Evolutionary conservation across 2,329 filamentous ascomycete species (phyloP).

Genomic region (Eutypella sp.): DNA sequence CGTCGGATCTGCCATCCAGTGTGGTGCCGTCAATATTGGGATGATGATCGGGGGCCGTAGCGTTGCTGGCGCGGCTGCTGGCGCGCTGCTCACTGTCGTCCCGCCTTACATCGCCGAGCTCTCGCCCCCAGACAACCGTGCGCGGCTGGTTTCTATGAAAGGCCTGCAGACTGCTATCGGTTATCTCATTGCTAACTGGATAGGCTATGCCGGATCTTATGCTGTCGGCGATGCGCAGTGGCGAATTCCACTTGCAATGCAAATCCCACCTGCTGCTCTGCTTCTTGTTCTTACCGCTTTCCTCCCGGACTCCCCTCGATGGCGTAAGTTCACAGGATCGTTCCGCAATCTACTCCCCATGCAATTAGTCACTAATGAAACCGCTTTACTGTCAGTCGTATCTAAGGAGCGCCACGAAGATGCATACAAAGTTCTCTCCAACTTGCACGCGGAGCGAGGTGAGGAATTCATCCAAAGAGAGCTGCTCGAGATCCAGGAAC

Average conservation of each 20-base stretch:
- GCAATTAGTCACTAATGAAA: neutral
- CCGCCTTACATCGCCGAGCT: conserved; percentile 25
- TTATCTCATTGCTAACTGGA: conserved; percentile 34
- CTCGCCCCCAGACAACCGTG: conserved; percentile 19
- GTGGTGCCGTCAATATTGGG: conserved; percentile 17
- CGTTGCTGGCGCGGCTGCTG: conserved; percentile 19
- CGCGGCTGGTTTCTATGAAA: conserved; percentile 26
- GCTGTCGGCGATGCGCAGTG: conserved; percentile 25
- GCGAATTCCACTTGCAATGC: conserved; percentile 29
- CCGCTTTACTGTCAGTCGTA: conserved; percentile 8
- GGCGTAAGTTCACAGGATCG: conserved; percentile 10
- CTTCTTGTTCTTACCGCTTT: conserved; percentile 15
- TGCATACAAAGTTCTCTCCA: conserved; percentile 18
- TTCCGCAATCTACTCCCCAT: neutral
- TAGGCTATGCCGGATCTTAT: conserved; percentile 33
- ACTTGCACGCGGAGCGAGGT: conserved; percentile 18
- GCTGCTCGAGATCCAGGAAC: conserved; percentile 18
- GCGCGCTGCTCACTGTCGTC: conserved; percentile 16
- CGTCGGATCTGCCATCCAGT: conserved; percentile 20
- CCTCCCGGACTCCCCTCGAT: conserved; percentile 24
- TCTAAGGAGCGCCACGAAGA: conserved; percentile 20
- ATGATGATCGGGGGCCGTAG: conserved; percentile 25
- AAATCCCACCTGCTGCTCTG: conserved; percentile 20
- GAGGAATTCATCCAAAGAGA: conserved; percentile 17
- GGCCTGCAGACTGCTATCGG: conserved; percentile 31